Conservation (phyloP, 352 stramenopile species). For the Pythium apleroticum region DNA sequence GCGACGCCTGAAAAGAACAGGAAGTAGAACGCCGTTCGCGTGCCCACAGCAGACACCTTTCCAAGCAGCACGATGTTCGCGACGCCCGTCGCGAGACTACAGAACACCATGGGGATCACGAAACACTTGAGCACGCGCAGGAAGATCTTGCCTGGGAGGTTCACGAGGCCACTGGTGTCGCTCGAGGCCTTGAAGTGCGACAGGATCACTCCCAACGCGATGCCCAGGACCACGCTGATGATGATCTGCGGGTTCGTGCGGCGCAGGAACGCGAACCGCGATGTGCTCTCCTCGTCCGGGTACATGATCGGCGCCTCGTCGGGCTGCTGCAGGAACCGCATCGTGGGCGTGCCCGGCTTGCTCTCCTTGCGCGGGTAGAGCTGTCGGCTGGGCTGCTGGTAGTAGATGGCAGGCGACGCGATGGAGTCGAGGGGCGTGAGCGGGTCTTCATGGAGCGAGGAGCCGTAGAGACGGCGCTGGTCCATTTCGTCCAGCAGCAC, state of each 20-base stretch:
- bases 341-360: conserved; percentile 8
- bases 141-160: conserved; percentile 35
- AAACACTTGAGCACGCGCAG: conserved; percentile 37
- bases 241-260: conserved; percentile 33
- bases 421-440: conserved; percentile 40
- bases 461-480: conserved; percentile 23
- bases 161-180: conserved; percentile 28
- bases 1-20: conserved; percentile 39
- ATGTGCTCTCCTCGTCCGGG: conserved; percentile 15
- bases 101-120: conserved; percentile 67
- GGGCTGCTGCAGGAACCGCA: conserved; percentile 6
- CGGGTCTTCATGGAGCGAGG: conserved; percentile 21
- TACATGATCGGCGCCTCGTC: conserved; percentile 18
- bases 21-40: conserved; percentile 53
- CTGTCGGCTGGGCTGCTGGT: conserved; percentile 28
- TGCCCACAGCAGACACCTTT: conserved; percentile 61
- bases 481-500: conserved; percentile 28
- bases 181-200: conserved; percentile 22
- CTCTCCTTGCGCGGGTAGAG: conserved; percentile 27
- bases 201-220: conserved; percentile 28
- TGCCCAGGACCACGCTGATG: conserved; percentile 30
- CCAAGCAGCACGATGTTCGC: conserved; percentile 65
- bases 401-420: conserved; percentile 41
- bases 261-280: conserved; percentile 25
- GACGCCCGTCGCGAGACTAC: conserved; percentile 54